These are phyloP conservation scores for Geotrichum europaeum DNA, from an alignment of 1,139 yeast species.

Conservation along the genomic window DNA sequence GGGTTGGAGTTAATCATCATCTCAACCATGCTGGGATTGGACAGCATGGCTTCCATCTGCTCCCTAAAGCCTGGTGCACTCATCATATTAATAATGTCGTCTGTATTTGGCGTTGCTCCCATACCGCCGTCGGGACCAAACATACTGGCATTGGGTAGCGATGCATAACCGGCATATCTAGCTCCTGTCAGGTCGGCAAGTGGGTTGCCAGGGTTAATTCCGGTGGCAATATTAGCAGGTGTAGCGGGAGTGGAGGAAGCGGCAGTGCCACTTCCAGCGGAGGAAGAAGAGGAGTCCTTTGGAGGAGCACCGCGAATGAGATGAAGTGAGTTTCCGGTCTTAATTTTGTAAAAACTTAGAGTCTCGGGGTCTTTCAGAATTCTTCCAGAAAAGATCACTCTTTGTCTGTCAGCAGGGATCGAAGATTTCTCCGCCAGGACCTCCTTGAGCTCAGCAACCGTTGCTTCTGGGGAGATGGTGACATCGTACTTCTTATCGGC, in stretches of 20 bases:
- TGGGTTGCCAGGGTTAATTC: slow-evolving; percentile 84
- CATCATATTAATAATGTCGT: slow-evolving; percentile 67
- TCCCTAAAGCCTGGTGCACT: slow-evolving; percentile 76
- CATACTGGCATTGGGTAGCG: slow-evolving; percentile 80
- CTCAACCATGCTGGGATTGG: slow-evolving; percentile 81
- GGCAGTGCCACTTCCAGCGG: slow-evolving; percentile 24
- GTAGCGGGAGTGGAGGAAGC: slow-evolving; percentile 33
- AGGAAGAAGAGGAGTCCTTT: slow-evolving; percentile 24
- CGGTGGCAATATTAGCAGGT: slow-evolving; percentile 78
- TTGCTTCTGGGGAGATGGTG: slow-evolving; percentile 46
- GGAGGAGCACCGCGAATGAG: slow-evolving; percentile 60
- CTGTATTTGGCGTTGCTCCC: slow-evolving; percentile 65
- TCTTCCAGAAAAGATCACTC: slow-evolving; percentile 89
- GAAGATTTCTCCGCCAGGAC: slow-evolving; percentile 54
- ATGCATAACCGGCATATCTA: slow-evolving; percentile 86
- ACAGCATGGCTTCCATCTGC: slow-evolving; percentile 70
- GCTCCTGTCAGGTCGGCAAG: slow-evolving; percentile 92
- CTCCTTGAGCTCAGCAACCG: slow-evolving; percentile 65
- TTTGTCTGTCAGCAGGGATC: slow-evolving; percentile 68
- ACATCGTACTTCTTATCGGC: slow-evolving; percentile 78
- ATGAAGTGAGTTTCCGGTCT: slow-evolving; percentile 82
- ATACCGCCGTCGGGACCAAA: slow-evolving; percentile 96
- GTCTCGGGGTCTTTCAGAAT: slow-evolving; percentile 82
- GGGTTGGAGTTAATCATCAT: slow-evolving; percentile 79
- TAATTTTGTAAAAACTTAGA: slow-evolving; percentile 69